phyloP scores from a whole-genome alignment of 2,329 filamentous ascomycete species.

The Neopestalotiopsis clavispora region DNA sequence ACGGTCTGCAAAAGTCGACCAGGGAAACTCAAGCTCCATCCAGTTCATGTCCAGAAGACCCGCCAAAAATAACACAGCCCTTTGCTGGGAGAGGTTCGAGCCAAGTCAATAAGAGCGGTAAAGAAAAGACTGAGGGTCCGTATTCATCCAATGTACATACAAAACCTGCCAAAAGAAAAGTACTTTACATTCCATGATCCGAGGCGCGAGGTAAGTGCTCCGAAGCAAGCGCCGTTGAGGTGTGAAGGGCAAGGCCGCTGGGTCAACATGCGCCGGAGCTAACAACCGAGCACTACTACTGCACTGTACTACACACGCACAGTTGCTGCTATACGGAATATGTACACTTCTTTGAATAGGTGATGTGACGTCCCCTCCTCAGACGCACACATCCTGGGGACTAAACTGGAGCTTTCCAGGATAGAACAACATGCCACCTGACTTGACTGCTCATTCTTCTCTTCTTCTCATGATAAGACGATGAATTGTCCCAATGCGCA shows the following conservation, averaged over 20 bases:
- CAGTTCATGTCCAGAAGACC: too few relatives aligned
- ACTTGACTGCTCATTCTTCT: not conserved
- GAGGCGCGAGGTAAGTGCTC: not conserved
- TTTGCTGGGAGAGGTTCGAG: too few relatives aligned
- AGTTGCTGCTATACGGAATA: not conserved
- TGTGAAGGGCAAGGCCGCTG: not conserved
- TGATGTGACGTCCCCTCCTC: not conserved
- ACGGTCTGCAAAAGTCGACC: too few relatives aligned
- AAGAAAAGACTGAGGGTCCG: not conserved
- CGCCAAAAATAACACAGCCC: too few relatives aligned
- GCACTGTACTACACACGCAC: not conserved
- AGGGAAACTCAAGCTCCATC: too few relatives aligned
- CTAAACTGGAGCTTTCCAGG: not conserved
- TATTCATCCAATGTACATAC: not conserved
- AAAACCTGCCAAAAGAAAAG: not conserved
- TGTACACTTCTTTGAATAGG: not conserved
- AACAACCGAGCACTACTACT: not conserved
- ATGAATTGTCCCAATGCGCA: not conserved
- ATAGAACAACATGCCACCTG: not conserved
- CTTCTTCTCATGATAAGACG: not conserved
- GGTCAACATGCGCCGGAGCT: not conserved
- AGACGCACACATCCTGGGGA: too few relatives aligned
- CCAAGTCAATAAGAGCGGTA: not conserved
- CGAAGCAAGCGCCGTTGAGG: too few relatives aligned
- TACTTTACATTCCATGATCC: not conserved